These are phyloP conservation scores for Mortierella sp. DNA, from an alignment of 371 early-diverging fungal genomes.

Conservation along the genomic window DNA sequence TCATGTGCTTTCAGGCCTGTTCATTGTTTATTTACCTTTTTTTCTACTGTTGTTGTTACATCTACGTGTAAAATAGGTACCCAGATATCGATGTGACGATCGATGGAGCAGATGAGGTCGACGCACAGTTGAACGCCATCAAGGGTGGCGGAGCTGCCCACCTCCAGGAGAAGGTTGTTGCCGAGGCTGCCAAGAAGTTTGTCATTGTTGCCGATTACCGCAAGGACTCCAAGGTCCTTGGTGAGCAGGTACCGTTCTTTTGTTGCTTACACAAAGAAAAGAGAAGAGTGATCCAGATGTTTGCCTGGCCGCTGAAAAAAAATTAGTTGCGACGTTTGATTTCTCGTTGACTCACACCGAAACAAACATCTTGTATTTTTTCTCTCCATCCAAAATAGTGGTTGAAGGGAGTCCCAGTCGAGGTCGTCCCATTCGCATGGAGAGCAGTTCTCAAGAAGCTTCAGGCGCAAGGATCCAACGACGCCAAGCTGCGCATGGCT, in stretches of 20 bases:
- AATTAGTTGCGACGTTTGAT: neutral
- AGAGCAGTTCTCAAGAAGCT: constrained; percentile 62
- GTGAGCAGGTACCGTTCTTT: constrained; percentile 69
- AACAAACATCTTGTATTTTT: constrained; percentile 5
- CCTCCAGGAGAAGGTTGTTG: constrained; percentile 93
- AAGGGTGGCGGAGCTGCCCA: constrained; percentile 97
- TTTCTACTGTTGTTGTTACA: neutral
- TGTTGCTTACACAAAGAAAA: neutral
- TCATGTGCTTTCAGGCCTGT: neutral
- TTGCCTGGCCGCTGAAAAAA: neutral
- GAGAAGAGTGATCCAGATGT: neutral
- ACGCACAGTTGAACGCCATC: constrained; percentile 84
- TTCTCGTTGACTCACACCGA: neutral
- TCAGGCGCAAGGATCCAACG: constrained; percentile 62
- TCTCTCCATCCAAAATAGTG: constrained; percentile 20
- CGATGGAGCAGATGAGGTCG: constrained; percentile 96
- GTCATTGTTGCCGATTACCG: constrained; percentile 91
- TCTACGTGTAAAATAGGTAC: constrained; percentile 56
- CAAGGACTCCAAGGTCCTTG: constrained; percentile 84
- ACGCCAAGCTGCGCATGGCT: constrained; percentile 85
- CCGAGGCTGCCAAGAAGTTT: constrained; percentile 84
- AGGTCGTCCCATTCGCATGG: constrained; percentile 89
- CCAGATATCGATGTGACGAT: constrained; percentile 88
- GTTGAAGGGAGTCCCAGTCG: constrained; percentile 87
- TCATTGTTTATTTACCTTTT: constrained; percentile 6